Base-by-base conservation (phyloP, 2,329 filamentous ascomycete genomes). In the Hirsutella minnesotensis region DNA sequence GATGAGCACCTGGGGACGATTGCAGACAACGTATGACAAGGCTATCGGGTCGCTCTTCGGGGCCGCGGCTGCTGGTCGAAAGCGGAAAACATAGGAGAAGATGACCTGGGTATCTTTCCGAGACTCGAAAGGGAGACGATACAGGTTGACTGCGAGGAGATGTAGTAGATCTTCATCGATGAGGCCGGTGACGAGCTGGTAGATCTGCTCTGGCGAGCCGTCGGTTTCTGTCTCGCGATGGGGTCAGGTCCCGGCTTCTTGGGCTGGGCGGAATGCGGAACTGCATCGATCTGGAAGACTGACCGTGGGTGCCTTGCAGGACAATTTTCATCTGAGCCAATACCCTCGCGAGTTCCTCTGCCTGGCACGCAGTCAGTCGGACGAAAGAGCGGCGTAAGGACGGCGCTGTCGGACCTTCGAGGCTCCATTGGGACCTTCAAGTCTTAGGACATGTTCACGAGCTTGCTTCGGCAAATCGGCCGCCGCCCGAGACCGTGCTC, bases 31-130 rank as follows among this genome's bases (percentile, higher is more conserved):
- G 60, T 94, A 94, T 51, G 86, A 84, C 44, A 98, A 73, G 21
- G 92, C 88, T 40, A 89, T 78, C 0, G 88, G 87, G 48, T 94
- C 86, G 51, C 73, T 76, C 55, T 80, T 79, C 12, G 75, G 71
- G 18, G 81, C 78, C 2, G 75, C 76, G 36, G 75, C 77, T 35
- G 78, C 70, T 5, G 83, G 83, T 49, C 86, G 85, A 70, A 92
- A 95, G 51, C 89, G 86, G 60, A 95, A 87, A 52, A 94, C 84
- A 61, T 90, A 92, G 34, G 88, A 95, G 67, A 96, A 92, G 59
- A 95, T 92, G 49, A 92, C 86, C 61, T 95, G 90, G 12, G 86
- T 86, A 58, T 95, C 90, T 69, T 95, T 96, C 56, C 90, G 82
- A 31, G 89, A 86, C 68, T 98, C 92, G 68, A 98, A 98, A 1